These are phyloP conservation scores for Amylostereum areolatum DNA, from an alignment of 1,284 basidiomycete genomes.

Conservation along the genomic window DNA sequence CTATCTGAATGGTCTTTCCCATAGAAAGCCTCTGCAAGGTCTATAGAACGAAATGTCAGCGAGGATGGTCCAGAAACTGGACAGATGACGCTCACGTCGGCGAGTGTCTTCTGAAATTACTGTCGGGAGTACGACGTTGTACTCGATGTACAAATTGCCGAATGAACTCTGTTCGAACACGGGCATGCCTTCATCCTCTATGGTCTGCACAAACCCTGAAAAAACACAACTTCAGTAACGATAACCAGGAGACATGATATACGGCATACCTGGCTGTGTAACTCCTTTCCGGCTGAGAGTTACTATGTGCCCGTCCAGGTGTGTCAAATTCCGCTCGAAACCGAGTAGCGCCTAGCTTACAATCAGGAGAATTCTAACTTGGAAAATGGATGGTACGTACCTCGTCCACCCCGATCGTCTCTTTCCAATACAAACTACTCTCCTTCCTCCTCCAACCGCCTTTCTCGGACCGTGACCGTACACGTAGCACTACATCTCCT, in stretches of 20 bases:
- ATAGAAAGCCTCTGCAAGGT: slow-evolving; percentile 52
- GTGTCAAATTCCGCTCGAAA: slow-evolving; percentile 81
- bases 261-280: slow-evolving; percentile 76
- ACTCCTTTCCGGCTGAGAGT: slow-evolving; percentile 67
- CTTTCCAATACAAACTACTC: slow-evolving; percentile 82
- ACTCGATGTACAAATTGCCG: slow-evolving; percentile 89
- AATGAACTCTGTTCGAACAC: slow-evolving; percentile 53
- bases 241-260: background rate
- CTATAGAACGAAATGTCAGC: slow-evolving; percentile 25
- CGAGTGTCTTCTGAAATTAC: slow-evolving; percentile 60
- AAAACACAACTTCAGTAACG: background rate
- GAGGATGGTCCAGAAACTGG: background rate
- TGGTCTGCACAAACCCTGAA: slow-evolving; percentile 75
- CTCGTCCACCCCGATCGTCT: slow-evolving; percentile 86
- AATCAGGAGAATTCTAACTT: background rate
- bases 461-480: slow-evolving; percentile 67
- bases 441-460: slow-evolving; percentile 88
- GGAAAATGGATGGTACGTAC: slow-evolving; percentile 33
- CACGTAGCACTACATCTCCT: slow-evolving; percentile 83
- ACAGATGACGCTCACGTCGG: slow-evolving; percentile 45
- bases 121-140: slow-evolving; percentile 81
- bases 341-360: slow-evolving; percentile 64
- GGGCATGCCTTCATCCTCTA: slow-evolving; percentile 89
- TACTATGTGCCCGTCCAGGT: slow-evolving; percentile 84
- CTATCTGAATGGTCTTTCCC: slow-evolving; percentile 23